Base-by-base conservation (phyloP, 306 rosid genomes). In the Hippophae gyantsensis region DNA sequence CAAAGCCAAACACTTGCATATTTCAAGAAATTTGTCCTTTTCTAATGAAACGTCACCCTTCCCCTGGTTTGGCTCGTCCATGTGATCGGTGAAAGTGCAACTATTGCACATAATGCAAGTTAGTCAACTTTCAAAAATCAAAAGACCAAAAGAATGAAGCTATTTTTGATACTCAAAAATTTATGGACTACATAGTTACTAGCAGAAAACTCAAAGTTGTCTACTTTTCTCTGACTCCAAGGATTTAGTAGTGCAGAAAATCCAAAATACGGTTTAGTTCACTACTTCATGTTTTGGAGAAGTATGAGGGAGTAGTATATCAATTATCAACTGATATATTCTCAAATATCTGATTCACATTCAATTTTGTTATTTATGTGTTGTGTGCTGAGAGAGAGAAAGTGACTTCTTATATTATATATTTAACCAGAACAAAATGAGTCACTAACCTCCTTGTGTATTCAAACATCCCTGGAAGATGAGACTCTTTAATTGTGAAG, bases 391-490 rank as follows among this genome's bases (percentile, higher is more conserved):
- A 8, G 10, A 5, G 47, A 54, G 52, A 4, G 18, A 26, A 43
- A 3, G 52, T 7, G 8, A 43, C 48, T 54, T 12, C 48, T 54
- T 12, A 13, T 52, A 1, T 3, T n/a, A 40, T 12, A 13, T 52
- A 23, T 14, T 41, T 18, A 12, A 56, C 13, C 43, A 43, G 50
- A 51, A 14, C 9, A 47, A 41, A 41, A 44, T 10, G 13, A 64
- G 52, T 48, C 43, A 11, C 83, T 60, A 74, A 93, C 97, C 97
- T 93, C 77, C 99, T 84, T 58, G 60, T 65, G 57, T 85, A 93
- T 77, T 93, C 99, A 72, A 85, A 92, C 95, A 92, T 88, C 77
- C 96, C 97, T n/a, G 73, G 92, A 51, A 93, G 97, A 52, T 50
- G 81, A 71, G 95, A 88, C 73, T 80, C 99, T 71, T 78, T 80